These are phyloP conservation scores for Chlamydomonas incerta DNA, from an alignment of 139 green algal genomes.

Conservation along the genomic window DNA sequence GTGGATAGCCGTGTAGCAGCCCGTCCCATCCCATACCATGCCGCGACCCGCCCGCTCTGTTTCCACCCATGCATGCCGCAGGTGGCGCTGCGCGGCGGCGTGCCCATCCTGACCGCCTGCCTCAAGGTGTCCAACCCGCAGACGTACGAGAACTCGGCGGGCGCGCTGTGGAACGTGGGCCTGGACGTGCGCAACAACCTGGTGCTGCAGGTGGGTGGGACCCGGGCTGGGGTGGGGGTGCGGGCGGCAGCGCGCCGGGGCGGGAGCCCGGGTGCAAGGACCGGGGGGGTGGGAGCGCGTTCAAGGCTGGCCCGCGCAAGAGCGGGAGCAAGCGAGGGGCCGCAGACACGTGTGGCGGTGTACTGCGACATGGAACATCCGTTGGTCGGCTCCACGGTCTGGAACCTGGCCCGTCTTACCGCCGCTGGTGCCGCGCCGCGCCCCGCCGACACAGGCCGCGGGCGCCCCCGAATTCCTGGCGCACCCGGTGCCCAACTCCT, in stretches of 20 bases:
- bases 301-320: too few relatives aligned
- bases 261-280: background rate
- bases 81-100: conserved; percentile 37
- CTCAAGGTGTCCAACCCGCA: conserved; percentile 46
- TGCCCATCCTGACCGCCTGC: conserved; percentile 45
- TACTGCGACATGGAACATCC: too few relatives aligned
- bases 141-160: conserved; percentile 65
- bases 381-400: too few relatives aligned
- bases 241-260: background rate
- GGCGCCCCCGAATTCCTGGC: conserved; percentile 44
- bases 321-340: too few relatives aligned
- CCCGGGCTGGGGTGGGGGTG: background rate
- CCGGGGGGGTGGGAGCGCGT: too few relatives aligned
- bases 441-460: background rate
- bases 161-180: conserved; percentile 60
- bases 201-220: conserved; percentile 26
- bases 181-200: conserved; percentile 50
- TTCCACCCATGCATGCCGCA: background rate
- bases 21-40: too few relatives aligned
- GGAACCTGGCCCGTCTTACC: too few relatives aligned
- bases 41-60: too few relatives aligned
- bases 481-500: conserved; percentile 36
- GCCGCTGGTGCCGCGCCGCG: too few relatives aligned
- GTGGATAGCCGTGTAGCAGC: too few relatives aligned
- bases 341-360: too few relatives aligned